A percentile compares a stretch with the other conserved stretches of the same genome.
phyloP scores from a whole-genome alignment of 139 green algal genomes.

The Chlorella vulgaris region DNA sequence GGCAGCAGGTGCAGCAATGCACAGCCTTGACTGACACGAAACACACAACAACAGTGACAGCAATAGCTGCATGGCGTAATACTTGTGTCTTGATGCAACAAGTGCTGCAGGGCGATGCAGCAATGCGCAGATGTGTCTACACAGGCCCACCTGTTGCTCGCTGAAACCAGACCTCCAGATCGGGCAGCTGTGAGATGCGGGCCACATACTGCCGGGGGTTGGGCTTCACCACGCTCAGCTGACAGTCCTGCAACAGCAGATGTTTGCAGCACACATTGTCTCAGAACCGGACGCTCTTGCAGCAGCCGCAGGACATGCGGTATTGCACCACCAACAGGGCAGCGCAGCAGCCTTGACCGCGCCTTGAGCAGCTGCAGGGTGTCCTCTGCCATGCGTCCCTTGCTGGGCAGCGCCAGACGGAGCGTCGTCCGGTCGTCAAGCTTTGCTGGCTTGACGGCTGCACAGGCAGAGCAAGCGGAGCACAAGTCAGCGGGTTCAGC shows the following conservation, averaged over 20 bases:
- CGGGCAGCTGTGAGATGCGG: conserved; percentile 86
- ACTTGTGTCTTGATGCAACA: no score
- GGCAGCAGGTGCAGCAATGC: no score
- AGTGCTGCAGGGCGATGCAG: no score
- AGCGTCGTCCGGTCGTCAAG: conserved; percentile 45
- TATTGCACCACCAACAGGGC: neutral
- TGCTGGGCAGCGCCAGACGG: conserved; percentile 91
- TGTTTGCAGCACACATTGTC: neutral
- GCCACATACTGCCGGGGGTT: conserved; percentile 99
- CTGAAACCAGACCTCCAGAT: conserved; percentile 99
- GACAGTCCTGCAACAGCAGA: conserved; percentile 71
- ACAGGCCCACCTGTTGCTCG: conserved; percentile 9
- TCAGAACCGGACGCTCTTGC: no score
- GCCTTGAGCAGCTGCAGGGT: conserved; percentile 91
- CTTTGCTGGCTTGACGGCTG: conserved; percentile 28
- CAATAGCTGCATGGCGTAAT: no score
- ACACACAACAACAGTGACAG: neutral
- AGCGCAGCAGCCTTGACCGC: neutral
- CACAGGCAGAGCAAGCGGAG: neutral
- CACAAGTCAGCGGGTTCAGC: neutral
- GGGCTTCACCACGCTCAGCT: conserved; percentile 93
- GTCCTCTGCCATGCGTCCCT: conserved; percentile 99
- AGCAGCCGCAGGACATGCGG: neutral
- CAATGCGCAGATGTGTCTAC: no score
- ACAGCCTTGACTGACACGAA: neutral